A percentile compares a stretch with the other conserved stretches of the same genome.
These are phyloP conservation scores for Oligophagozyma castellii DNA, from an alignment of 1,139 yeast species.

Conservation along the genomic window DNA sequence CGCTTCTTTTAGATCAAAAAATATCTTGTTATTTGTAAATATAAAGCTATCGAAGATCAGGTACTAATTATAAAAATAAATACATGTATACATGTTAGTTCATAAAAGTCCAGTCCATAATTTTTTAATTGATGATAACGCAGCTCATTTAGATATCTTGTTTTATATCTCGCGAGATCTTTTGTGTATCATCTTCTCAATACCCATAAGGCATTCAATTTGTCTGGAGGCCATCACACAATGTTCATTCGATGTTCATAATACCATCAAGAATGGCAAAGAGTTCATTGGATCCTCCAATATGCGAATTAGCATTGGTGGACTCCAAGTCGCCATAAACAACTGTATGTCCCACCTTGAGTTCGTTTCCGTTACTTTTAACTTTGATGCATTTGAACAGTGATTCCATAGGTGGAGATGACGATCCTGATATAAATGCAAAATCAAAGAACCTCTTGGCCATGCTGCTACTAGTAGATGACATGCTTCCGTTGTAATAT, in stretches of 20 bases:
- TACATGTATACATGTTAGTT: too few species aligned
- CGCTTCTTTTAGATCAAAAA: too few species aligned
- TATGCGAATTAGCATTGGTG: constrained; percentile 51
- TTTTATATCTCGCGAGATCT: too few species aligned
- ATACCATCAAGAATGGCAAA: constrained; percentile 32
- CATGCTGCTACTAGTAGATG: constrained; percentile 4
- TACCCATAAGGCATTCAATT: too few species aligned
- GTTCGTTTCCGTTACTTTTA: constrained; percentile 25
- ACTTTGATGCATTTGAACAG: constrained; percentile 45
- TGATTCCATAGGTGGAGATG: constrained; percentile 54
- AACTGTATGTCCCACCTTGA: constrained; percentile 39
- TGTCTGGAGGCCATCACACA: neutral
- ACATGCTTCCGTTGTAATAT: constrained; percentile 15
- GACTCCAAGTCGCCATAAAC: constrained; percentile 40
- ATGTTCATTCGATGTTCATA: neutral
- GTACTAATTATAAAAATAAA: too few species aligned
- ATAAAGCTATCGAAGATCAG: too few species aligned
- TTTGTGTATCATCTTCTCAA: too few species aligned
- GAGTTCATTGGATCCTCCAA: constrained; percentile 65
- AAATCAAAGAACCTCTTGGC: constrained; percentile 12
- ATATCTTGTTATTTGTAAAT: too few species aligned
- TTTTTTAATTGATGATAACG: too few species aligned
- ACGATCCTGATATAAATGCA: constrained; percentile 47
- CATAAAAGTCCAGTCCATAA: too few species aligned
- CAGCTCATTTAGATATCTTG: too few species aligned